Evolutionary conservation across 768 basidiomycete genomes (phyloP).

Genomic region (Suillus alpinus): DNA sequence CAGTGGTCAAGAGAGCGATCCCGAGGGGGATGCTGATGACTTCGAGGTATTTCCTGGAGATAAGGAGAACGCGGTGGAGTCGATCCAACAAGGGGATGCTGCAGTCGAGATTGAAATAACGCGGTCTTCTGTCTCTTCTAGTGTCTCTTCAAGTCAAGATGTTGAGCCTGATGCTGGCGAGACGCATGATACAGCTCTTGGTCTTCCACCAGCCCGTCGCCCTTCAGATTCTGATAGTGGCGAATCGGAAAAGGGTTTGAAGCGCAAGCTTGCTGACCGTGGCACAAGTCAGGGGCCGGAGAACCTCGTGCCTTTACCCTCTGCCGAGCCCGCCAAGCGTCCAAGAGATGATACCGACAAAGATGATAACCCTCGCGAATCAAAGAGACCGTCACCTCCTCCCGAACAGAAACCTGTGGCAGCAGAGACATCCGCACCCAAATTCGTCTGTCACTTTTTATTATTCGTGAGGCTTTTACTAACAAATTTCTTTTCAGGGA

Average conservation of each 20-base stretch:
- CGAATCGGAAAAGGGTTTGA: constrained; percentile 59
- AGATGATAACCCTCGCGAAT: constrained; percentile 60
- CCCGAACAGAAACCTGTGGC: constrained; percentile 43
- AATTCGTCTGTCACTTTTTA: constrained; percentile 42
- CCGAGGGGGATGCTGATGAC: constrained; percentile 55
- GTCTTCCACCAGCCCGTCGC: constrained; percentile 24
- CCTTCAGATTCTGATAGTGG: constrained; percentile 43
- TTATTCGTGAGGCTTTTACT: constrained; percentile 11
- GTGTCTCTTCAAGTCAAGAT: constrained; percentile 20
- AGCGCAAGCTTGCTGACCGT: constrained; percentile 68
- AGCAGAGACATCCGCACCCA: constrained; percentile 33
- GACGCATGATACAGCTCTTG: constrained; percentile 24
- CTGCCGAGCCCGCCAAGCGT: constrained; percentile 49
- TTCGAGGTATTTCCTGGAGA: constrained; percentile 8
- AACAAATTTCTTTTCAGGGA: constrained; percentile 36
- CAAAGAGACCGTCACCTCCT: constrained; percentile 65
- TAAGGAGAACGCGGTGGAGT: constrained; percentile 10
- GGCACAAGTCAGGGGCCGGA: constrained; percentile 61
- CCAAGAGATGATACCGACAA: constrained; percentile 60
- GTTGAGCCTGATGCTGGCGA: constrained; percentile 27
- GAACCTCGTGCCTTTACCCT: constrained; percentile 17
- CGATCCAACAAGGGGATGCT: constrained; percentile 11
- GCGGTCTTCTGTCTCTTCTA: constrained; percentile 16
- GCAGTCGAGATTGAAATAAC: constrained; percentile 13
- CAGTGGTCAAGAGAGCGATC: constrained; percentile 55